A percentile compares a stretch with the other conserved stretches of the same genome.
These are phyloP conservation scores for Tephrocybe sp. DNA, from an alignment of 768 basidiomycete genomes.

Conservation along the genomic window DNA sequence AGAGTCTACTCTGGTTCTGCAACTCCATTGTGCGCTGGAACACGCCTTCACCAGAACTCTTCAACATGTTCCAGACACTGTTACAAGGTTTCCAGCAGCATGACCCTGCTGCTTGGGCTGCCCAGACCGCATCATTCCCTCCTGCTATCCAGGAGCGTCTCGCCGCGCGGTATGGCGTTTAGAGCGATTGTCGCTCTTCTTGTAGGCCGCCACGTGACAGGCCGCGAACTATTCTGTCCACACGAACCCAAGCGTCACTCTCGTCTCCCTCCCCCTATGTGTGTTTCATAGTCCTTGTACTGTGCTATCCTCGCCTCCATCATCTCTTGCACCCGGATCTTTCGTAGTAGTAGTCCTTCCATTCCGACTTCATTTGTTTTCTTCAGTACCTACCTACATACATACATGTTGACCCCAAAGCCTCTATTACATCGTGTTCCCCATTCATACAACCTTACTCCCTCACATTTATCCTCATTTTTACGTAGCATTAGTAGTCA, in stretches of 20 bases:
- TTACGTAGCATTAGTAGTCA: constrained; percentile 56
- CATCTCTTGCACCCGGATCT: constrained; percentile 53
- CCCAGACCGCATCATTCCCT: constrained; percentile 82
- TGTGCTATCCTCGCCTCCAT: constrained; percentile 25
- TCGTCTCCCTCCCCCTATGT: constrained; percentile 2
- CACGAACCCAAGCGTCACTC: background rate
- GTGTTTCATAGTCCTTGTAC: constrained; percentile 20
- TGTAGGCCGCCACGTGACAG: background rate
- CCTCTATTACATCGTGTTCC: constrained; percentile 12
- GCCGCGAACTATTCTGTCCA: background rate
- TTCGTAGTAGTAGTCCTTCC: constrained; percentile 38
- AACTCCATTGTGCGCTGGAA: constrained; percentile 97
- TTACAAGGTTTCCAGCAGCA: constrained; percentile 89
- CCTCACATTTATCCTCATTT: constrained; percentile 34
- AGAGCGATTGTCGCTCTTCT: constrained; percentile 19
- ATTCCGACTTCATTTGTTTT: constrained; percentile 9
- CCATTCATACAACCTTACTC: constrained; percentile 3
- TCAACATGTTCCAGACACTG: constrained; percentile 91
- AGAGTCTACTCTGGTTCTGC: constrained; percentile 98
- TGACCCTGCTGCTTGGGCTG: constrained; percentile 82
- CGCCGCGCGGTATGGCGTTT: constrained; percentile 85
- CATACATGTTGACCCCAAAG: constrained; percentile 14
- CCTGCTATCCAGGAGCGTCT: constrained; percentile 87
- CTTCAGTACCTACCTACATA: constrained; percentile 12
- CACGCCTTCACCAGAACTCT: constrained; percentile 86